phyloP scores from a whole-genome alignment of 129 eudicot species.

The Centrapalus pauciflorus region DNA sequence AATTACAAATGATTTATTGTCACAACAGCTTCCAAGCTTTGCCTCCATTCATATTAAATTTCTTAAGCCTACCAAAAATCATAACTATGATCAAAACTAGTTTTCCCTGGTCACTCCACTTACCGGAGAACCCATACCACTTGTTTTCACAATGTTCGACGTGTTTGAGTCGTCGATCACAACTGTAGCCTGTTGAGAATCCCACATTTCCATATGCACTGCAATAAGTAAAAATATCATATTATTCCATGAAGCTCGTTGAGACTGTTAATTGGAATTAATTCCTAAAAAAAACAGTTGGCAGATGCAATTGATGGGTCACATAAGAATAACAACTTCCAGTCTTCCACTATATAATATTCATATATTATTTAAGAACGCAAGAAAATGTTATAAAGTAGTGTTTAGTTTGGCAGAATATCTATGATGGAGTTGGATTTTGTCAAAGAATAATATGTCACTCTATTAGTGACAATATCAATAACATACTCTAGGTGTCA shows the following conservation, averaged over 20 bases:
- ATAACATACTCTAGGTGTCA: too few relatives aligned
- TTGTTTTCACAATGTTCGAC: conserved; percentile 37
- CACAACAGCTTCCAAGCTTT: conserved; percentile 60
- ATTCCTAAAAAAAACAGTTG: too few relatives aligned
- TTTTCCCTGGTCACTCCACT: conserved; percentile 65
- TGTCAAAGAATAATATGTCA: too few relatives aligned
- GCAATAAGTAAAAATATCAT: conserved; percentile 5
- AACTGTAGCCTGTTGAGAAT: conserved; percentile 61
- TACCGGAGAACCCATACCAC: conserved; percentile 67
- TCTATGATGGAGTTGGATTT: too few relatives aligned
- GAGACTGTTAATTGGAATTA: too few relatives aligned
- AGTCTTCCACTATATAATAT: too few relatives aligned
- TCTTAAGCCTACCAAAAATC: conserved; percentile 75
- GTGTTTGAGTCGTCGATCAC: conserved; percentile 29
- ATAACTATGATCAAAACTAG: conserved; percentile 51
- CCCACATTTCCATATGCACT: conserved; percentile 85
- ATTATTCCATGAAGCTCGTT: neutral
- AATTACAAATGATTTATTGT: neutral
- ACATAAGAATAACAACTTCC: too few relatives aligned
- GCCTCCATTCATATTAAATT: conserved; percentile 54
- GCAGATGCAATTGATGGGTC: too few relatives aligned
- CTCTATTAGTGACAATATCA: too few relatives aligned
- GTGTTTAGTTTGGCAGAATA: too few relatives aligned
- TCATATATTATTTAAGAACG: too few relatives aligned
- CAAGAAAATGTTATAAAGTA: too few relatives aligned